These are phyloP conservation scores for Pseudopithomyces chartarum DNA, from an alignment of 2,329 filamentous ascomycete genomes.

Conservation along the genomic window DNA sequence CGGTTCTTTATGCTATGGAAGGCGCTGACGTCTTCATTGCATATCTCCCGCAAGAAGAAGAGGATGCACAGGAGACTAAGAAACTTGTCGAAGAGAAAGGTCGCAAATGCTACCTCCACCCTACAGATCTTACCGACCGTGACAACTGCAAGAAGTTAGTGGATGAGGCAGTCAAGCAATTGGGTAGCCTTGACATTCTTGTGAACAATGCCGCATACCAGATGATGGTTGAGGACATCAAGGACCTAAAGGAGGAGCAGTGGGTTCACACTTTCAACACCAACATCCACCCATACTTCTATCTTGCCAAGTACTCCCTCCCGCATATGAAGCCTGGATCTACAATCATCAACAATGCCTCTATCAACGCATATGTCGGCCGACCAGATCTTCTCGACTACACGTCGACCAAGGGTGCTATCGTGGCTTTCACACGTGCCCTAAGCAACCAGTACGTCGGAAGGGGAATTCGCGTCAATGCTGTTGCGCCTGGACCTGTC, in stretches of 20 bases:
- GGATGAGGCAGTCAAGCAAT: slow-evolving; percentile 66
- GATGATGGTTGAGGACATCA: slow-evolving; percentile 74
- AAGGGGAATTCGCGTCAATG: slow-evolving; percentile 77
- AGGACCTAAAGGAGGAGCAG: slow-evolving; percentile 74
- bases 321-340: slow-evolving; percentile 75
- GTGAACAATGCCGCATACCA: slow-evolving; percentile 76
- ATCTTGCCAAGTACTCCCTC: slow-evolving; percentile 75
- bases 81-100: slow-evolving; percentile 70
- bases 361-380: slow-evolving; percentile 82
- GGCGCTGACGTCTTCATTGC: slow-evolving; percentile 75
- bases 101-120: slow-evolving; percentile 65
- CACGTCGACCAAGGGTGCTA: slow-evolving; percentile 78
- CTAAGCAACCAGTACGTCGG: slow-evolving; percentile 75
- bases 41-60: slow-evolving; percentile 76
- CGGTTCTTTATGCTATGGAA: slow-evolving; percentile 80
- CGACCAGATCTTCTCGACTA: slow-evolving; percentile 82
- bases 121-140: slow-evolving; percentile 67
- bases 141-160: slow-evolving; percentile 73
- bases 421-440: slow-evolving; percentile 78
- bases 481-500: slow-evolving; percentile 72
- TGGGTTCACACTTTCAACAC: slow-evolving; percentile 80
- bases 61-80: slow-evolving; percentile 77
- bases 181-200: slow-evolving; percentile 75
- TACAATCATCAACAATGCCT: slow-evolving; percentile 84
- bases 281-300: slow-evolving; percentile 85